These are phyloP conservation scores for Ploettnerulaceae sp. DNA, from an alignment of 2,329 filamentous ascomycete genomes.

Conservation along the genomic window DNA sequence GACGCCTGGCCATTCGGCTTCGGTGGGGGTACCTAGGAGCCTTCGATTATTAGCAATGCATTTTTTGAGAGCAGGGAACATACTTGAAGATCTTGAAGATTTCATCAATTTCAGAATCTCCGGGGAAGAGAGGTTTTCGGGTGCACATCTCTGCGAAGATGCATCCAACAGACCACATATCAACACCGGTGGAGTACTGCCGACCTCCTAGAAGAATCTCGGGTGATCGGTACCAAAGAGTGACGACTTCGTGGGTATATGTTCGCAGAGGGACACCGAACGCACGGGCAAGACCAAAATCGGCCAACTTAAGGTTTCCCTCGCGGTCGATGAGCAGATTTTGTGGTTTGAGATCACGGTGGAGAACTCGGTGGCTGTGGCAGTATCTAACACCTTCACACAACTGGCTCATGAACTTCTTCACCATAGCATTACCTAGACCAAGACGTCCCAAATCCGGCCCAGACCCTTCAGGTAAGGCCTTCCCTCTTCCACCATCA, in stretches of 20 bases:
- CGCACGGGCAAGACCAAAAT: slow-evolving; percentile 84
- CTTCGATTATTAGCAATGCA: slow-evolving; percentile 39
- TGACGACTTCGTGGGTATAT: slow-evolving; percentile 93
- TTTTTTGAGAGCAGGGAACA: slow-evolving; percentile 23
- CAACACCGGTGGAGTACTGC: slow-evolving; percentile 89
- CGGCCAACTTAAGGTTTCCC: slow-evolving; percentile 83
- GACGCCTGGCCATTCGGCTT: slow-evolving; percentile 81
- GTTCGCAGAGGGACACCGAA: slow-evolving; percentile 88
- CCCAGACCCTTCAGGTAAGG: slow-evolving; percentile 72
- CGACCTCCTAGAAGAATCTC: slow-evolving; percentile 87
- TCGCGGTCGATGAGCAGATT: slow-evolving; percentile 83
- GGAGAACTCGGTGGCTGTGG: slow-evolving; percentile 80
- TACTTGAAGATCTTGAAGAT: slow-evolving; percentile 94
- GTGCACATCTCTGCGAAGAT: slow-evolving; percentile 98
- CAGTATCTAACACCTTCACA: slow-evolving; percentile 83
- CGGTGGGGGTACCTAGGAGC: slow-evolving; percentile 76
- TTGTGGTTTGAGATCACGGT: slow-evolving; percentile 86
- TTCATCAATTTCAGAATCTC: slow-evolving; percentile 89
- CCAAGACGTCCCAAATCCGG: slow-evolving; percentile 61
- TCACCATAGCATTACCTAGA: slow-evolving; percentile 74
- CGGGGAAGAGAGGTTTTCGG: slow-evolving; percentile 84
- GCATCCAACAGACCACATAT: slow-evolving; percentile 94
- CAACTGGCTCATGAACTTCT: slow-evolving; percentile 89
- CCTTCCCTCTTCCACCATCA: slow-evolving; percentile 80
- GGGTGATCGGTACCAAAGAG: slow-evolving; percentile 86